Evolutionary conservation across 768 basidiomycete species (phyloP), one percentile per base, ranked within the genome.

Genomic region (Kockovaella imperatae): DNA sequence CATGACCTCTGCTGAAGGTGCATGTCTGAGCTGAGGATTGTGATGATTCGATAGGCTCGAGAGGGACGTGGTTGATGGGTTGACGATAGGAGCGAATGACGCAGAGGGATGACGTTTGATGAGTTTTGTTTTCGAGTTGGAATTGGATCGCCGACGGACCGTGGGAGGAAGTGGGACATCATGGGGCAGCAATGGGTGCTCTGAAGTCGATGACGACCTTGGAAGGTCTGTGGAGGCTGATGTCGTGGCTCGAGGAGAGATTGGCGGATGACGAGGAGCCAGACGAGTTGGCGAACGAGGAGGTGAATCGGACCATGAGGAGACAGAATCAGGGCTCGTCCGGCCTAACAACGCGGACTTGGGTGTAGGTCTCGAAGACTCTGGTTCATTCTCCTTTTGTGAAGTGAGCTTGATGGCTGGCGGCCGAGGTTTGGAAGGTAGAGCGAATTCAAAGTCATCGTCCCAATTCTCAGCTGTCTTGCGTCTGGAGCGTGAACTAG

Each of bases 381-480:
- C 21, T 13, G 38, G 38, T 13, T 15, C 14, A 2, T 13, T 13
- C 14, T 20, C 44, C 15, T 47, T 38, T n/a, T 35, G 14, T 18
- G 26, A 24, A 11, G 10, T 3, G 15, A 14, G 5, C 32, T 35
- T n/a, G n/a, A n/a, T 32, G 21, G 14, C 30, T 28, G 25, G 30
- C 21, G 23, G 10, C 7, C 20, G 20, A 35, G 54, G 3, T 11
- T 44, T 26, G 8, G 42, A 15, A 17, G 50, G 63, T 7, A 59
- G 34, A 4, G 53, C 31, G 30, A 65, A 65, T 31, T 65, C 63
- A 35, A 65, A 65, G 35, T 65, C 63, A 23, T 65, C 60, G 32
- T 65, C 63, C 63, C 63, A 65, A 41, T 65, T 65, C 47, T 65
- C 63, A n/a, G 59, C 59, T 7, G 47, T 31, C 42, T 58, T 62